Evolutionary conservation across 1,284 basidiomycete species (phyloP), one percentile per base, ranked within the genome.

Genomic region (Sporisorium reilianum): DNA sequence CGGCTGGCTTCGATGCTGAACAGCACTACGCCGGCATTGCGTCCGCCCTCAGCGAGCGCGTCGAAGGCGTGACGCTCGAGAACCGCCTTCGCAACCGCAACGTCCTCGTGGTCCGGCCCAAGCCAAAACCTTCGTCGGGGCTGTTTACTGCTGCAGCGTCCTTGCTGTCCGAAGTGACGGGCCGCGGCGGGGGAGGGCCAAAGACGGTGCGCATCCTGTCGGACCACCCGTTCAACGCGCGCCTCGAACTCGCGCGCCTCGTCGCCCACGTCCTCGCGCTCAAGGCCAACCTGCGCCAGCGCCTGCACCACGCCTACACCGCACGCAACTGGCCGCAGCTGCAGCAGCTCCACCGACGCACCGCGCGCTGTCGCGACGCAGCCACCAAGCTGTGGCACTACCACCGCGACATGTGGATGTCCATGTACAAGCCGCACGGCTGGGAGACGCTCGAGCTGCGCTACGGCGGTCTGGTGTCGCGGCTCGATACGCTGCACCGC

Each of bases 361-460:
- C 59, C 3, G 64, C 40, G 14, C 14, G 55, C 42, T 71, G 67
- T 51, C 14, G 56, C 22, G 66, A 79, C 3, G 54, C 81, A 10
- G 71, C 83, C 0, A 71, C 77, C 36, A 58, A 71, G 26, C 53
- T 85, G 55, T 83, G 84, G 63, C 61, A 52, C 18, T 78, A 83
- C 20, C 85, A 86, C 58, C 75, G 85, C 25, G 74, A 71, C 45
- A 55, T 84, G 51, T 84, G 83, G 83, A 81, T 81, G 83, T 63
- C 49, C 22, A 78, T 75, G 73, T 78, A 80, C 52, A 80, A 83
- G 46, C 80, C 76, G 18, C 84, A 84, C 53, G 85, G 84, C 0
- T 85, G 82, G 79, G 84, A 86, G 64, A 79, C 80, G 16, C 64
- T 86, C 26, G 85, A 86, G 22, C 55, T 86, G 40, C 66, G 85